Percentiles rank a stretch among this genome's conserved stretches.
Evolutionary conservation across 345 rosid species (phyloP).

Genomic region (Draba incana): DNA sequence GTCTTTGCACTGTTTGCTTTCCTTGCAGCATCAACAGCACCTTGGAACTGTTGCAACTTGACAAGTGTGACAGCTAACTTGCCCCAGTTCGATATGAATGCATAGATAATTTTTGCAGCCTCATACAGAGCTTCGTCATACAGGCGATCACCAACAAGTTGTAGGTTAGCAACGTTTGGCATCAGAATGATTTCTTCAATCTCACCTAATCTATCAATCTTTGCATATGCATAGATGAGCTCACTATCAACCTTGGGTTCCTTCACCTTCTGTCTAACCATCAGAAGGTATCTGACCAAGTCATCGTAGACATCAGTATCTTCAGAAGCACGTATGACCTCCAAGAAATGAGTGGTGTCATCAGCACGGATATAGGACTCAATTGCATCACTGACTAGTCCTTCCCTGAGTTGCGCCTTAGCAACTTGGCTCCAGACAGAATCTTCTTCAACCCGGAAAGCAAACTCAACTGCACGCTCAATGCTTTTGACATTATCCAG

Average conservation of each 20-base stretch:
- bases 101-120: conserved; percentile 94
- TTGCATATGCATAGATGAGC: conserved; percentile 97
- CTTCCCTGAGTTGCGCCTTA: conserved; percentile 90
- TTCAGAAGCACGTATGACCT: conserved; percentile 75
- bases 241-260: conserved; percentile 96
- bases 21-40: conserved; percentile 99
- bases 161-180: conserved; percentile 99
- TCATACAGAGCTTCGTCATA: conserved; percentile 84
- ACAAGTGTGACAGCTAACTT: conserved; percentile 95
- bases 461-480: conserved; percentile 92
- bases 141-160: conserved; percentile 91
- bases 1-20: conserved; percentile 99
- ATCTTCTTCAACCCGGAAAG: conserved; percentile 97
- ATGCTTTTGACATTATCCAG: conserved; percentile 71
- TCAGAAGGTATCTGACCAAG: conserved; percentile 89
- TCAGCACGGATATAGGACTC: conserved; percentile 97
- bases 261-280: conserved; percentile 97
- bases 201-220: conserved; percentile 83
- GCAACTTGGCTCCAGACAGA: conserved; percentile 98
- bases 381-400: conserved; percentile 94
- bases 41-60: conserved; percentile 92
- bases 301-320: conserved; percentile 86
- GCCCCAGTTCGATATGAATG: conserved; percentile 98
- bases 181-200: conserved; percentile 94
- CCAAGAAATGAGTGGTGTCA: conserved; percentile 80